Evolutionary conservation across 352 stramenopile genomes (phyloP).

Genomic region (Globisporangium barbulae): DNA sequence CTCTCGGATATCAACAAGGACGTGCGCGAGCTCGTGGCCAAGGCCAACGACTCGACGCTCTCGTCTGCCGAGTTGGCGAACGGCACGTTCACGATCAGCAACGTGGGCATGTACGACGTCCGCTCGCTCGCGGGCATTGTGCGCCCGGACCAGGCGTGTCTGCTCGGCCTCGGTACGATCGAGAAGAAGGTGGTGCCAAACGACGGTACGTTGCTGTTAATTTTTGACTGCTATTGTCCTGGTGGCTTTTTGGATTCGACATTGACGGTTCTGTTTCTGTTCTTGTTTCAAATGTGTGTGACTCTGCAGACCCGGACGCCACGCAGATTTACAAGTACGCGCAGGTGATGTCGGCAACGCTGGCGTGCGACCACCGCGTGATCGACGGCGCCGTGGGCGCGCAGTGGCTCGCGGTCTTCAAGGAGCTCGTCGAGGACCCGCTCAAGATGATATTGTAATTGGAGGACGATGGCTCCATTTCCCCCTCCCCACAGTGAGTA

Average conservation of each 20-base stretch:
- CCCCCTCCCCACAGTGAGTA: not conserved
- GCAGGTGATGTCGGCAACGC: constrained; percentile 93
- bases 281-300: constrained; percentile 19
- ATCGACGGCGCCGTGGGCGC: constrained; percentile 97
- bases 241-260: not conserved
- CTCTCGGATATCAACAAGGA: constrained; percentile 89
- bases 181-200: constrained; percentile 95
- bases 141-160: constrained; percentile 88
- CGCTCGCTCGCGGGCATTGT: constrained; percentile 95
- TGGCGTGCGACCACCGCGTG: constrained; percentile 97
- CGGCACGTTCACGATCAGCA: constrained; percentile 96
- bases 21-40: constrained; percentile 65
- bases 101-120: constrained; percentile 97
- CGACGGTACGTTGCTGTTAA: constrained; percentile 34
- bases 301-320: constrained; percentile 49
- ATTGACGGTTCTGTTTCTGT: constrained; percentile 11
- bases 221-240: not conserved
- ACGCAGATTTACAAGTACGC: constrained; percentile 87
- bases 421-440: constrained; percentile 96
- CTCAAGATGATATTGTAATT: constrained; percentile 96
- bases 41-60: constrained; percentile 40
- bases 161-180: constrained; percentile 92
- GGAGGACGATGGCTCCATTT: not conserved
- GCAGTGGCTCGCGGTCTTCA: constrained; percentile 95
- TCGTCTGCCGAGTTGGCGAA: constrained; percentile 53